Conservation (phyloP, 2,329 filamentous ascomycete species). For the Chrysosporium queenslandicum region DNA sequence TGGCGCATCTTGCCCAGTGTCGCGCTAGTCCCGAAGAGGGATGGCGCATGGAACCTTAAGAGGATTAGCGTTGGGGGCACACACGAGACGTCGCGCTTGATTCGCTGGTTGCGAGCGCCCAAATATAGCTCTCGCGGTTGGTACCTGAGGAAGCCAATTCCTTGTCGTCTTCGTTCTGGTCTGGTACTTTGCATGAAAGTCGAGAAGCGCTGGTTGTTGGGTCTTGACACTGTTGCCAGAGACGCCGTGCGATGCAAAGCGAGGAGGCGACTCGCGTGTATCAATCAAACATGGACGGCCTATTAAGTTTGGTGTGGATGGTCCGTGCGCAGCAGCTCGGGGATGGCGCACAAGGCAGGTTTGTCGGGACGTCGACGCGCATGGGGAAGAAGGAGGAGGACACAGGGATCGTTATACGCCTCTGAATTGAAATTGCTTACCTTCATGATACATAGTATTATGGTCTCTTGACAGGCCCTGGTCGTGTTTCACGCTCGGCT, state of each 20-base stretch:
- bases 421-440: constrained; percentile 18
- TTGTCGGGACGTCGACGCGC: background rate
- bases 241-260: background rate
- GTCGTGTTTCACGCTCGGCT: constrained; percentile 19
- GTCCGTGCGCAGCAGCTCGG: constrained; percentile 7
- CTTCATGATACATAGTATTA: constrained; percentile 22
- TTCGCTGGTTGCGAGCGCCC: background rate
- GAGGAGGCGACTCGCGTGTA: background rate
- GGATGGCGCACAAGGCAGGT: background rate
- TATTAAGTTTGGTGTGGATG: background rate
- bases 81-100: background rate
- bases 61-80: constrained; percentile 25
- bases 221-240: background rate
- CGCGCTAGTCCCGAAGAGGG: constrained; percentile 24
- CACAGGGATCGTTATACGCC: background rate
- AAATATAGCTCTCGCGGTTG: constrained; percentile 6
- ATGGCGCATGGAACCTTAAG: constrained; percentile 19
- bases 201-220: background rate
- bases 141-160: background rate
- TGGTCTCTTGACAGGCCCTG: constrained; percentile 18
- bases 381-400: background rate
- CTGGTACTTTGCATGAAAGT: no score
- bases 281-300: background rate
- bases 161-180: background rate
- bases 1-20: constrained; percentile 15